Percentiles rank a stretch among this genome's conserved stretches.
Conservation (phyloP, 352 stramenopile genomes). For the Elongisporangium prolatum region DNA sequence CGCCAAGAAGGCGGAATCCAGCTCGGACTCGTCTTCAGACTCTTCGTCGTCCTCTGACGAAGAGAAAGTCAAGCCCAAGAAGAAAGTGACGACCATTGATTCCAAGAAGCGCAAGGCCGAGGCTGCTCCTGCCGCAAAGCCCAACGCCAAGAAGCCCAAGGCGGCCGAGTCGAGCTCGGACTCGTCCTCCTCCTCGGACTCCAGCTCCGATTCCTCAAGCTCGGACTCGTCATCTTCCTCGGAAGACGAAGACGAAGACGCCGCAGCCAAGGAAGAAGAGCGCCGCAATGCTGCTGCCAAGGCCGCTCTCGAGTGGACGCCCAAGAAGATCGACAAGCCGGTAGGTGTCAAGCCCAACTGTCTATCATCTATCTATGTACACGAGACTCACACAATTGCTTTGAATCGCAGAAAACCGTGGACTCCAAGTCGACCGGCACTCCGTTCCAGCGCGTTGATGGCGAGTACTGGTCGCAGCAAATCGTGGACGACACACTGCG, state of each 20-base stretch:
- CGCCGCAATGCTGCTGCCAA: slow-evolving; percentile 74
- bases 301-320: slow-evolving; percentile 89
- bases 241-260: slow-evolving; percentile 43
- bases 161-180: slow-evolving; percentile 28
- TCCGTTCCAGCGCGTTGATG: slow-evolving; percentile 98
- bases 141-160: slow-evolving; percentile 40
- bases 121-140: slow-evolving; percentile 12
- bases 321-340: slow-evolving; percentile 81
- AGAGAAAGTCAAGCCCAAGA: slow-evolving; percentile 25
- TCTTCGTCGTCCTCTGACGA: slow-evolving; percentile 27
- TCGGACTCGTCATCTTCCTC: slow-evolving; percentile 54
- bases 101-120: slow-evolving; percentile 59
- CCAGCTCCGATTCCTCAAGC: slow-evolving; percentile 40
- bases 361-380: not conserved
- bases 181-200: slow-evolving; percentile 34
- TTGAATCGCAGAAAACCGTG: slow-evolving; percentile 19
- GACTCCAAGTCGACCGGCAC: slow-evolving; percentile 81
- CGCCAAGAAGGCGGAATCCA: slow-evolving; percentile 15
- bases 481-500: slow-evolving; percentile 92
- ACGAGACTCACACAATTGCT: slow-evolving; percentile 4
- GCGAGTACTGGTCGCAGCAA: slow-evolving; percentile 92
- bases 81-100: slow-evolving; percentile 18
- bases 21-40: slow-evolving; percentile 28
- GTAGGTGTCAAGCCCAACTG: slow-evolving; percentile 6
- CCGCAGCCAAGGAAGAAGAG: slow-evolving; percentile 70